Evolutionary conservation across 2,329 filamentous ascomycete genomes (phyloP).

Genomic region (Neofusicoccum parvum): DNA sequence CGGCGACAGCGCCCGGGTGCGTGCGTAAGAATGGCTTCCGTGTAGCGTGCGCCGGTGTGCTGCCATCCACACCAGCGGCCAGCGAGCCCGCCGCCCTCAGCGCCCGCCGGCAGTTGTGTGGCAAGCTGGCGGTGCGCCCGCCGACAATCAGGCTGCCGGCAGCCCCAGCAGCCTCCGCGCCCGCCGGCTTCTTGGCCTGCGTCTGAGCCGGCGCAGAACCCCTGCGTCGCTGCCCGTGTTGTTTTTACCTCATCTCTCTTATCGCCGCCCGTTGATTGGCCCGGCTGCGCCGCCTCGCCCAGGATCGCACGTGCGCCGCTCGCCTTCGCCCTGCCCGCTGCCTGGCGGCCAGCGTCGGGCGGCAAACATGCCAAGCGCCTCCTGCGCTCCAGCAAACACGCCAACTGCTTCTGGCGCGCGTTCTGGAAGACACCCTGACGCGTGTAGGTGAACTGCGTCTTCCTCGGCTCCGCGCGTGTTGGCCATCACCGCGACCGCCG

Average conservation of each 20-base stretch:
- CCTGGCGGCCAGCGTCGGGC: background rate
- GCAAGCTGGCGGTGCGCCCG: background rate
- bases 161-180: background rate
- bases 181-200: slow-evolving; percentile 8
- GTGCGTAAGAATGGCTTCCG: background rate
- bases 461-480: slow-evolving; percentile 1
- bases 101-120: background rate
- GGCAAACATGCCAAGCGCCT: slow-evolving; percentile 14
- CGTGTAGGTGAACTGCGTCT: background rate
- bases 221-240: slow-evolving; percentile 9
- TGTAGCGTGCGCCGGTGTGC: background rate
- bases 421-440: background rate
- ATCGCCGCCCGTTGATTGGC: slow-evolving; percentile 4
- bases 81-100: background rate
- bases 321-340: background rate
- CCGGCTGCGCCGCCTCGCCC: background rate
- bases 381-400: slow-evolving; percentile 6
- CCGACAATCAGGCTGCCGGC: slow-evolving; percentile 2
- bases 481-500: background rate
- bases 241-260: slow-evolving; percentile 14
- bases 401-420: background rate
- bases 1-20: background rate
- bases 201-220: slow-evolving; percentile 8
- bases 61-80: background rate
- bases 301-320: background rate